These are phyloP conservation scores for Hylodesmum podocarpum DNA, from an alignment of 306 rosid species.

Conservation along the genomic window DNA sequence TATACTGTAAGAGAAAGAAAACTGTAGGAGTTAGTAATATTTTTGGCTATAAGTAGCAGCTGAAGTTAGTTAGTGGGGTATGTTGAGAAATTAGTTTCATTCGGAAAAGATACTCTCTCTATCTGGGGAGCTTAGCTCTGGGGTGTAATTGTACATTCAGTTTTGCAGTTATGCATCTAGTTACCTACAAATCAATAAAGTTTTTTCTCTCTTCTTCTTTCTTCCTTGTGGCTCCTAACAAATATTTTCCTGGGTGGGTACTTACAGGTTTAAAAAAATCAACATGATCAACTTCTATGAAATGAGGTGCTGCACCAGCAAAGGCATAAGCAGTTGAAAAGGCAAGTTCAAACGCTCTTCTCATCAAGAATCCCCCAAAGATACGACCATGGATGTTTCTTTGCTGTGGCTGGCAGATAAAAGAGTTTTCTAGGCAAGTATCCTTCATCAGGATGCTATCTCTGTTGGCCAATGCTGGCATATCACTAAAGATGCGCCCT, in stretches of 20 bases:
- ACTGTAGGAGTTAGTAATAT: too few relatives aligned
- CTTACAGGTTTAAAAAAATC: slow-evolving; percentile 90
- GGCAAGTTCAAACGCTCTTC: slow-evolving; percentile 90
- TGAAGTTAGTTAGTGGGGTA: too few relatives aligned
- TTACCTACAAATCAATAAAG: too few relatives aligned
- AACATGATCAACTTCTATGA: slow-evolving; percentile 88
- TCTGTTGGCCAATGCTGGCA: slow-evolving; percentile 92
- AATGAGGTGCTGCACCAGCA: slow-evolving; percentile 82
- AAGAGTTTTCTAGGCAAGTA: slow-evolving; percentile 76
- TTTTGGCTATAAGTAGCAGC: too few relatives aligned
- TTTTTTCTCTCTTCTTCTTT: too few relatives aligned
- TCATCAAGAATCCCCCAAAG: slow-evolving; percentile 86
- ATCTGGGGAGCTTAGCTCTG: too few relatives aligned
- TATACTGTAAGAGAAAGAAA: too few relatives aligned
- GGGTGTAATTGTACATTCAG: too few relatives aligned
- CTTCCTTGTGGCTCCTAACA: too few relatives aligned
- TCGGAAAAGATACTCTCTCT: too few relatives aligned
- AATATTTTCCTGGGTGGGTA: slow-evolving; percentile 5
- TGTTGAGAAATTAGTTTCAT: too few relatives aligned
- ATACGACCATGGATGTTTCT: slow-evolving; percentile 87
- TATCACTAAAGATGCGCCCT: slow-evolving; percentile 71
- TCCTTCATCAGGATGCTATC: slow-evolving; percentile 74
- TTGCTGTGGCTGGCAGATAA: slow-evolving; percentile 91
- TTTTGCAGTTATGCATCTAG: too few relatives aligned
- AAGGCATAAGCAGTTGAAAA: slow-evolving; percentile 79